These are phyloP conservation scores for Fonsecaea pugnacius DNA, from an alignment of 2,329 filamentous ascomycete species.

Conservation along the genomic window DNA sequence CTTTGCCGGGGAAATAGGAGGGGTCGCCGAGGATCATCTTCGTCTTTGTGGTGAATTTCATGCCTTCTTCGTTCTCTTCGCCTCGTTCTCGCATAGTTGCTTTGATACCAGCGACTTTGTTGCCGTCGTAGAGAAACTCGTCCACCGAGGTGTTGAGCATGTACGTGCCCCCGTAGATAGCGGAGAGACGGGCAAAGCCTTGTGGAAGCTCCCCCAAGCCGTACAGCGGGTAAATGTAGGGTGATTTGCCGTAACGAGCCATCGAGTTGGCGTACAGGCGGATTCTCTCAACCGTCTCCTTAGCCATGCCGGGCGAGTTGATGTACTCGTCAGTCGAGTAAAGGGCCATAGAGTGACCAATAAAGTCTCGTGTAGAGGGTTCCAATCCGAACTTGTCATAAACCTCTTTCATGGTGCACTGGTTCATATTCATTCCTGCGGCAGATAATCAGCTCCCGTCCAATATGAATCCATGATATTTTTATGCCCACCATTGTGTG, in stretches of 20 bases:
- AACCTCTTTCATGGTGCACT: slow-evolving; percentile 93
- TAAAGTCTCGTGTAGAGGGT: slow-evolving; percentile 85
- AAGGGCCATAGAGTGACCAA: slow-evolving; percentile 97
- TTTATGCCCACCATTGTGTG: slow-evolving; percentile 76
- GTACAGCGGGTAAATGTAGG: slow-evolving; percentile 99
- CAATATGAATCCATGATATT: slow-evolving; percentile 21
- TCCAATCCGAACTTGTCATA: slow-evolving; percentile 98
- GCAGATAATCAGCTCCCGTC: slow-evolving; percentile 8
- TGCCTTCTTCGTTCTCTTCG: slow-evolving; percentile 66
- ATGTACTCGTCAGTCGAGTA: slow-evolving; percentile 91
- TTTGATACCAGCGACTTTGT: slow-evolving; percentile 93
- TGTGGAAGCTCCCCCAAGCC: slow-evolving; percentile 96
- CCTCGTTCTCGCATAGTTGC: slow-evolving; percentile 91
- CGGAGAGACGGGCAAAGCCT: slow-evolving; percentile 93
- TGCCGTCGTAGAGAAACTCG: slow-evolving; percentile 81
- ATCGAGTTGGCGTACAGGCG: slow-evolving; percentile 97
- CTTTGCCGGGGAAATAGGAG: slow-evolving; percentile 92
- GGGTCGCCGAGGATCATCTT: slow-evolving; percentile 96
- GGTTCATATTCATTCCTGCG: slow-evolving; percentile 73
- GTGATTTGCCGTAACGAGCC: slow-evolving; percentile 95
- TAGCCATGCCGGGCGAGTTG: slow-evolving; percentile 70
- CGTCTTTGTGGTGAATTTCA: slow-evolving; percentile 95
- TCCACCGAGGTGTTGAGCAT: slow-evolving; percentile 97
- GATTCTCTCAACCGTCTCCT: slow-evolving; percentile 88
- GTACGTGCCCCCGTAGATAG: slow-evolving; percentile 98